A percentile compares a stretch with the other conserved stretches of the same genome.
Evolutionary conservation across 768 basidiomycete genomes (phyloP).

Genomic region (Kwoniella bestiolae): DNA sequence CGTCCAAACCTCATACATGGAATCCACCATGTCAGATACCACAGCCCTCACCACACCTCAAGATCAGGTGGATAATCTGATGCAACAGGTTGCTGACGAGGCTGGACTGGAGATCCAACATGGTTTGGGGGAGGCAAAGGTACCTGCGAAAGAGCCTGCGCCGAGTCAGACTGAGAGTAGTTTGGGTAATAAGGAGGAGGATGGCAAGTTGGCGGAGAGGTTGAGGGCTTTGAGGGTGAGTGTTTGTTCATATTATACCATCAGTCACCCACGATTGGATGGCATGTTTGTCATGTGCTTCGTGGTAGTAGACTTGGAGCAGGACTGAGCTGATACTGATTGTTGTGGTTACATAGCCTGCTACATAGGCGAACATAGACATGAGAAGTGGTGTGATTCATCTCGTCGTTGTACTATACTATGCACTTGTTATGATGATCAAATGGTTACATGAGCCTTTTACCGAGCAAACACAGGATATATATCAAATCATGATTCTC

Average conservation of each 20-base stretch:
- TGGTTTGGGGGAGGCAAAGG: conserved; percentile 68
- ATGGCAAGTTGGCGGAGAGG: conserved; percentile 71
- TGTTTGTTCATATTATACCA: too few relatives aligned
- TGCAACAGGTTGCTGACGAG: conserved; percentile 95
- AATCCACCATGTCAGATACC: conserved; percentile 90
- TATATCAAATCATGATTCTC: too few relatives aligned
- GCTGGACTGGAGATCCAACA: conserved; percentile 94
- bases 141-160: conserved; percentile 66
- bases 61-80: conserved; percentile 90
- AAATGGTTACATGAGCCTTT: neutral
- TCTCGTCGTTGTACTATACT: conserved; percentile 25
- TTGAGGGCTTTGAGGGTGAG: conserved; percentile 74
- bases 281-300: too few relatives aligned
- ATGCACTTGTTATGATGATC: conserved; percentile 2
- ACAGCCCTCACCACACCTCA: conserved; percentile 93
- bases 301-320: too few relatives aligned
- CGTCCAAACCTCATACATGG: conserved; percentile 98
- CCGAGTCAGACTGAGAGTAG: conserved; percentile 70
- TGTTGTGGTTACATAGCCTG: conserved; percentile 9
- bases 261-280: too few relatives aligned
- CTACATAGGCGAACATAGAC: neutral
- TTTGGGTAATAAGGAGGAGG: conserved; percentile 51
- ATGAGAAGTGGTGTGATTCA: conserved; percentile 17
- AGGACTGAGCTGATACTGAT: neutral
- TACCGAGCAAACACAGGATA: neutral